Base-by-base conservation (phyloP, 192 early-diverging fungal genomes). In the Gigaspora rosea region DNA sequence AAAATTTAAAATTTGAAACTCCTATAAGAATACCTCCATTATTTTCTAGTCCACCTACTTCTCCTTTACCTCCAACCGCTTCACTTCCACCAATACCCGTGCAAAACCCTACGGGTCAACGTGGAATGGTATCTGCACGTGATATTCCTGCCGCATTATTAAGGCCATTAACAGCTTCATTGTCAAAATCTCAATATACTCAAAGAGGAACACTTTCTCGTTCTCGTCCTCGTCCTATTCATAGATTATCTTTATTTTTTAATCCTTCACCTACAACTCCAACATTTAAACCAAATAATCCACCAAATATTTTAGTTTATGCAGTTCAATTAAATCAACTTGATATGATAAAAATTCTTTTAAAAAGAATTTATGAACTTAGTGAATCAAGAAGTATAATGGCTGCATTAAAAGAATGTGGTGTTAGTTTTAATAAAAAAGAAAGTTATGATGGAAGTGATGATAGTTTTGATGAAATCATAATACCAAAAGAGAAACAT, bases 281-380 rank as follows among this genome's bases (percentile, higher is more conserved):
- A 56, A 46, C n/a, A 46, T 47, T 20, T 36, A 66, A 4, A 47
- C 33, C 13, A 11, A 11, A 2, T 8, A n/a, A 66, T 41, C 8
- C 64, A 47, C 10, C n/a, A 47, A 66, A 66, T 16, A 13, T 66
- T 66, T 66, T 66, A n/a, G 46, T 33, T 20, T 66, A 66, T 20
- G 64, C 64, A 0, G 64, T 41, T 48, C 33, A 66, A 66, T 66
- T 66, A 66, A 47, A 33, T 22, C 33, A 20, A 66, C 46, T 47
- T 47, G 32, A 22, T 47, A 66, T n/a, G 0, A 46, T 66, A n/a
- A 66, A 66, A 48, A 46, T 66, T 18, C 46, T 66, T 18, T 66
- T 66, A 10, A 35, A 66, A 18, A 66, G 64, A n/a, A 66, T 66
- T 66, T 66, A 66, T 66, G 16, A 33, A 47, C 18, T 66, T n/a